These are phyloP conservation scores for Diplodia scrobiculata DNA, from an alignment of 2,329 filamentous ascomycete species.

Conservation along the genomic window DNA sequence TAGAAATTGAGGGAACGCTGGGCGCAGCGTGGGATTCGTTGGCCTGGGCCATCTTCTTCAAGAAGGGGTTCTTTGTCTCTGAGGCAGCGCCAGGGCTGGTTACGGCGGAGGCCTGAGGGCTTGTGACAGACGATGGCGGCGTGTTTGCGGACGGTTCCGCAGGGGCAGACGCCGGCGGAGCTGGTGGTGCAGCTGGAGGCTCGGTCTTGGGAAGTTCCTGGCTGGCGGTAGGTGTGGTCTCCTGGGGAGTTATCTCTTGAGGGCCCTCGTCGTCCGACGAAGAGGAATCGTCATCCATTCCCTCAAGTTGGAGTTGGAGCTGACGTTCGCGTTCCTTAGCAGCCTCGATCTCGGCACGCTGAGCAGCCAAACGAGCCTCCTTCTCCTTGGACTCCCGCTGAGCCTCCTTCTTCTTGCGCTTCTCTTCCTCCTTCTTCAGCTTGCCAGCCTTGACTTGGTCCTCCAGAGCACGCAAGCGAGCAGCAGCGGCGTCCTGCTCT, in stretches of 20 bases:
- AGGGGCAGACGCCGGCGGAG: conserved; percentile 40
- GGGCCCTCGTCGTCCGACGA: conserved; percentile 70
- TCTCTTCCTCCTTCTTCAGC: conserved; percentile 94
- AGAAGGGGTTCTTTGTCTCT: conserved; percentile 93
- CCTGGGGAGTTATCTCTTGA: conserved; percentile 66
- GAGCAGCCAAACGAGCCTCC: conserved; percentile 78
- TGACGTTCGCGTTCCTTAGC: conserved; percentile 88
- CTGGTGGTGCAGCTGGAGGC: conserved; percentile 53
- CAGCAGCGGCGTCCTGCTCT: conserved; percentile 78
- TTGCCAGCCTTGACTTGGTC: conserved; percentile 93
- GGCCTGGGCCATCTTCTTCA: conserved; percentile 78
- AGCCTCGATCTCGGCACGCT: conserved; percentile 88
- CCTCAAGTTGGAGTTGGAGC: conserved; percentile 83
- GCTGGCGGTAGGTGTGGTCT: conserved; percentile 61
- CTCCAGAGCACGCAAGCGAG: conserved; percentile 83
- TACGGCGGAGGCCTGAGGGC: conserved; percentile 53
- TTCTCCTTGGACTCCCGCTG: conserved; percentile 84
- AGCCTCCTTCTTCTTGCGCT: conserved; percentile 85
- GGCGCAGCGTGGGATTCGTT: conserved; percentile 57
- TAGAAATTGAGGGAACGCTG: conserved; percentile 49
- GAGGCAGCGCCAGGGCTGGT: conserved; percentile 55
- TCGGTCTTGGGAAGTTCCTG: conserved; percentile 51
- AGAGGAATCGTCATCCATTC: conserved; percentile 72
- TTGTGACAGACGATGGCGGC: conserved; percentile 50
- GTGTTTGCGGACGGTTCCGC: conserved; percentile 43